phyloP scores from a whole-genome alignment of 441 rosid species.

The Mallotus japonicus region DNA sequence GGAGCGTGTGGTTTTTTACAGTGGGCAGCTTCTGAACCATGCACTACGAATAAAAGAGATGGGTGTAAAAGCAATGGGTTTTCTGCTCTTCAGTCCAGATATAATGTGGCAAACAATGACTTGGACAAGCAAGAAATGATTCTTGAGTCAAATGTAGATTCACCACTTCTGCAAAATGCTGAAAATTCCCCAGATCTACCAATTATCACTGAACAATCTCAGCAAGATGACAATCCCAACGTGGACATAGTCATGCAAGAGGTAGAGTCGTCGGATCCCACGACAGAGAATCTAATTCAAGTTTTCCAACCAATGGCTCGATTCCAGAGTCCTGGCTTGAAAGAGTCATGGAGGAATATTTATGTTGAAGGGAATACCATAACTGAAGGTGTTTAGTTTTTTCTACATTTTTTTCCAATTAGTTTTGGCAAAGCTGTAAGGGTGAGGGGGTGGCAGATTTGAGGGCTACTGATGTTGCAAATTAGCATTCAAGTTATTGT shows the following conservation, averaged over 20 bases:
- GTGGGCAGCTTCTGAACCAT: slow-evolving; percentile 20
- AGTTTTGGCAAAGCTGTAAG: neutral
- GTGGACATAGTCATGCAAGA: slow-evolving; percentile 9
- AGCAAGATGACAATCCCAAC: neutral
- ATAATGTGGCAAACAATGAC: neutral
- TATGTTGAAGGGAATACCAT: slow-evolving; percentile 2
- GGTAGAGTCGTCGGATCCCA: neutral
- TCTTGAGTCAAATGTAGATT: slow-evolving; percentile 2
- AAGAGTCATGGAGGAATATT: slow-evolving; percentile 2
- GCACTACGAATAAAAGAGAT: neutral
- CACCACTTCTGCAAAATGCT: neutral
- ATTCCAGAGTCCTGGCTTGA: neutral
- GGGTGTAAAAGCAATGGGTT: neutral
- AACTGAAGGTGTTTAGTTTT: slow-evolving; percentile 16
- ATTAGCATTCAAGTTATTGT: neutral
- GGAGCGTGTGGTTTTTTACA: slow-evolving; percentile 34
- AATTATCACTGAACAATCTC: neutral
- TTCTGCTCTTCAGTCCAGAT: slow-evolving; percentile 1
- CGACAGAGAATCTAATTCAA: neutral
- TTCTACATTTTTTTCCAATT: neutral
- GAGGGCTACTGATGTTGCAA: neutral
- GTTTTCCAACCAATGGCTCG: neutral
- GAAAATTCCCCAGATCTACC: neutral
- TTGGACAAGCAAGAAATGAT: neutral
- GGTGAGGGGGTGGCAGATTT: neutral